Evolutionary conservation across 352 stramenopile genomes (phyloP).

Genomic region (Globisporangium viniferum): DNA sequence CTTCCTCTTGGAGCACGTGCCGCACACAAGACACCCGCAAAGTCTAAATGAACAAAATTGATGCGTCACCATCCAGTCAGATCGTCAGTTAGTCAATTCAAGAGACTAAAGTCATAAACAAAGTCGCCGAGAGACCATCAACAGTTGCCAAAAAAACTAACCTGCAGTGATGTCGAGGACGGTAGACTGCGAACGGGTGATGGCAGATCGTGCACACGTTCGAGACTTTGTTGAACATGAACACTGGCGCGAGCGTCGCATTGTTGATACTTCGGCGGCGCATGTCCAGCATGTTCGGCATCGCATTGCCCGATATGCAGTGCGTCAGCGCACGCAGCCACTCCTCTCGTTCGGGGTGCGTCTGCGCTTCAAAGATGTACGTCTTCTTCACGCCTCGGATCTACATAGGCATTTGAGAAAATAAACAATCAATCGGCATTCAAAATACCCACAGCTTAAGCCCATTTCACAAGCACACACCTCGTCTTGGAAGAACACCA

Average conservation of each 20-base stretch:
- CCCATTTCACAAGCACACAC: constrained; percentile 8
- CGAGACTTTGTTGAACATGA: constrained; percentile 86
- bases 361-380: constrained; percentile 70
- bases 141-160: constrained; percentile 21
- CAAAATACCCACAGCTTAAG: background rate
- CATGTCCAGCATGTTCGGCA: constrained; percentile 44
- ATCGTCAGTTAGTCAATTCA: background rate
- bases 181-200: constrained; percentile 82
- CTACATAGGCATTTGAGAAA: constrained; percentile 14
- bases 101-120: constrained; percentile 1
- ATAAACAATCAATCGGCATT: constrained; percentile 10
- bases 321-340: constrained; percentile 78
- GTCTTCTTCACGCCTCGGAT: constrained; percentile 33
- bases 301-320: constrained; percentile 58
- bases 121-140: background rate
- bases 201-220: constrained; percentile 84
- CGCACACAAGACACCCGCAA: constrained; percentile 79
- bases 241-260: constrained; percentile 75
- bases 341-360: constrained; percentile 62
- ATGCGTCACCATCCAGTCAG: background rate
- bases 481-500: constrained; percentile 42
- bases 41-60: constrained; percentile 33
- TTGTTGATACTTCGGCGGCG: constrained; percentile 68
- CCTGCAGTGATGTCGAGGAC: constrained; percentile 79
- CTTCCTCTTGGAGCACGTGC: constrained; percentile 74